These are phyloP conservation scores for Agaricus subrufescens DNA, from an alignment of 768 basidiomycete species.

Conservation along the genomic window DNA sequence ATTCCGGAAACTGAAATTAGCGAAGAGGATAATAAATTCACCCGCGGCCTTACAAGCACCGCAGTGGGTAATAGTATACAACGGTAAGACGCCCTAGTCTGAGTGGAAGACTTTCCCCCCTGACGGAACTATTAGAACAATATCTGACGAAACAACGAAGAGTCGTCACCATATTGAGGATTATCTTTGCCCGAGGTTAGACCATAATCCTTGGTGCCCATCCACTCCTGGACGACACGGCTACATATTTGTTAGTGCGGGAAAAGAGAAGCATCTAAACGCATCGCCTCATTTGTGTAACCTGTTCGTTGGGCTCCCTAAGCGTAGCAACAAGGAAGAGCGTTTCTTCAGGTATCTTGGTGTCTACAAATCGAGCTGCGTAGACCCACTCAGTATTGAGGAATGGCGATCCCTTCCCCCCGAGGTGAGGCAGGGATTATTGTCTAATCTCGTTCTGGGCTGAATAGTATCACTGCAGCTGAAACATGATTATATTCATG, in stretches of 20 bases:
- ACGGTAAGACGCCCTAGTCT: constrained; percentile 23
- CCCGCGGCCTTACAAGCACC: constrained; percentile 30
- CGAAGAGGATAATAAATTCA: constrained; percentile 27
- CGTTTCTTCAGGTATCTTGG: constrained; percentile 44
- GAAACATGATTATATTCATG: constrained; percentile 29
- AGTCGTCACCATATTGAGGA: constrained; percentile 25
- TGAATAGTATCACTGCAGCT: constrained; percentile 17
- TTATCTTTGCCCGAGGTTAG: constrained; percentile 46
- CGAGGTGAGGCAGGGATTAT: constrained; percentile 24
- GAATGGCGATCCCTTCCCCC: constrained; percentile 43
- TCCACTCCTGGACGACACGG: constrained; percentile 43
- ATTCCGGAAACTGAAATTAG: constrained; percentile 18
- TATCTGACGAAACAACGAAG: constrained; percentile 22
- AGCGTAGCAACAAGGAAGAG: constrained; percentile 14
- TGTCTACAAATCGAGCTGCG: constrained; percentile 37
- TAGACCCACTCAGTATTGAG: constrained; percentile 31
- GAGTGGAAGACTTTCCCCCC: background rate
- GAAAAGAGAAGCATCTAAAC: constrained; percentile 40
- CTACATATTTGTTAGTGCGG: constrained; percentile 53
- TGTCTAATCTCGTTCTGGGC: background rate
- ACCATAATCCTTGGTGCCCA: constrained; percentile 54
- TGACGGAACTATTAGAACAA: constrained; percentile 17
- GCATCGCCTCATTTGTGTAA: constrained; percentile 32
- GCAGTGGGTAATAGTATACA: constrained; percentile 36
- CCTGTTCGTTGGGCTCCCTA: constrained; percentile 40